Evolutionary conservation across 1,284 basidiomycete genomes (phyloP), one percentile per base, ranked within the genome.

Genomic region (Phylloporus sp.): DNA sequence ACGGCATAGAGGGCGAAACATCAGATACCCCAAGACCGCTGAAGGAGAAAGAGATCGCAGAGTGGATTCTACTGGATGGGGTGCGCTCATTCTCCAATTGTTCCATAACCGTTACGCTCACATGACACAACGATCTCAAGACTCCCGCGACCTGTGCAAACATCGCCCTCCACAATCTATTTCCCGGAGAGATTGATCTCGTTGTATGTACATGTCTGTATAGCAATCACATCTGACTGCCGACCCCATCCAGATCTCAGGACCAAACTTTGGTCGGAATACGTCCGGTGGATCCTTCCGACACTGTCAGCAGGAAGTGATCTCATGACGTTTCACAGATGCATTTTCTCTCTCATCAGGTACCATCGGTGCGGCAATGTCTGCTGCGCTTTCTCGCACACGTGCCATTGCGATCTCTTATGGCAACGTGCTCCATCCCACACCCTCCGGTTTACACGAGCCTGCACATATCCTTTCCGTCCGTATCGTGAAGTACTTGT

Each of bases 71-170:
- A 22, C 79, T 97, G 3, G 90, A 94, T 65, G 93, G 92, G 20
- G 94, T 95, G 77, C 71, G 88, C 2, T 47, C 24, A 52, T 29
- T 51, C 20, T 28, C 61, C 51, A 58, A 37, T 26, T 60, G 28
- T 50, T 57, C 31, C 44, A 39, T 58, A 57, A 67, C 42, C 42
- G 17, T 51, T 52, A 44, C 49, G 15, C 61, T 62, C 42, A 70
- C 44, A 52, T 56, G n/a, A 62, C n/a, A 53, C 51, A 57, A 61
- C 39, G 17, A 32, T 56, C 56, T 53, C 37, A 69, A 95, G 93
- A 95, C 94, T 17, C 94, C 94, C 3, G 94, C 95, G 6, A 93
- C 95, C 3, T 98, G 96, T 74, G 84, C 93, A 3, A 97, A 96
- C 72, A 88, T 98, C 62, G 94, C 85, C 2, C 79, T 98, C 50